Conservation (phyloP, 2,329 filamentous ascomycete genomes). For the Sporothrix globosa region DNA sequence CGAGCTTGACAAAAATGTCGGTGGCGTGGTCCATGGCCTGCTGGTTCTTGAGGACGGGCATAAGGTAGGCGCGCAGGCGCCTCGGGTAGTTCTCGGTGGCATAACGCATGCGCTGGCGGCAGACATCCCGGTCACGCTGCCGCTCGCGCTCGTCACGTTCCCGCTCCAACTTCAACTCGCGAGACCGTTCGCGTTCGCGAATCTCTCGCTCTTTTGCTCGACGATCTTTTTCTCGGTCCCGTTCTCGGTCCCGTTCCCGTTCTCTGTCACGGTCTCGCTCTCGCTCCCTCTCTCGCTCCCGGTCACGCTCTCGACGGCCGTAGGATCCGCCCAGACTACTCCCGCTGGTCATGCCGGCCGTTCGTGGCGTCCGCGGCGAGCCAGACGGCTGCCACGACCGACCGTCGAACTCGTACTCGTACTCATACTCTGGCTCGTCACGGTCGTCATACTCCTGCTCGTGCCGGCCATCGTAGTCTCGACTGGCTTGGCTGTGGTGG, state of each 20-base stretch:
- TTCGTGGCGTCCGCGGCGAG: slow-evolving; percentile 34
- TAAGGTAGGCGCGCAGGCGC: slow-evolving; percentile 33
- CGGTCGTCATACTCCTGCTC: slow-evolving; percentile 20
- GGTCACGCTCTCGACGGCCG: slow-evolving; percentile 22
- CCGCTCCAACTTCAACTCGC: neutral
- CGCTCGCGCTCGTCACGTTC: slow-evolving; percentile 24
- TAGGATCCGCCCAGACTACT: slow-evolving; percentile 25
- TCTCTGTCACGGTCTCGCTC: slow-evolving; percentile 6
- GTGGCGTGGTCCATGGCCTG: slow-evolving; percentile 34
- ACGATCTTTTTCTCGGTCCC: slow-evolving; percentile 22
- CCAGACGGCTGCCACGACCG: slow-evolving; percentile 28
- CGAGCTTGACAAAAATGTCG: slow-evolving; percentile 36
- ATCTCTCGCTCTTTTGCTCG: slow-evolving; percentile 4
- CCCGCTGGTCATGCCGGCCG: slow-evolving; percentile 27
- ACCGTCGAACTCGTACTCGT: slow-evolving; percentile 22
- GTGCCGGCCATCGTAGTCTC: neutral
- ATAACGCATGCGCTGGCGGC: slow-evolving; percentile 31
- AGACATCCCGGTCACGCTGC: slow-evolving; percentile 25
- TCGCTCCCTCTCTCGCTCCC: slow-evolving; percentile 11
- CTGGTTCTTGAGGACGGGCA: slow-evolving; percentile 34
- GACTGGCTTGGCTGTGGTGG: neutral
- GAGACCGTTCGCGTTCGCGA: neutral
- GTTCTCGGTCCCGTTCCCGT: slow-evolving; percentile 14
- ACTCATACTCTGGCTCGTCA: slow-evolving; percentile 4
- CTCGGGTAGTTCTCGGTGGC: slow-evolving; percentile 32